Evolutionary conservation across 345 rosid species (phyloP), one percentile per base, ranked within the genome.

Genomic region (Stellera chamaejasme): DNA sequence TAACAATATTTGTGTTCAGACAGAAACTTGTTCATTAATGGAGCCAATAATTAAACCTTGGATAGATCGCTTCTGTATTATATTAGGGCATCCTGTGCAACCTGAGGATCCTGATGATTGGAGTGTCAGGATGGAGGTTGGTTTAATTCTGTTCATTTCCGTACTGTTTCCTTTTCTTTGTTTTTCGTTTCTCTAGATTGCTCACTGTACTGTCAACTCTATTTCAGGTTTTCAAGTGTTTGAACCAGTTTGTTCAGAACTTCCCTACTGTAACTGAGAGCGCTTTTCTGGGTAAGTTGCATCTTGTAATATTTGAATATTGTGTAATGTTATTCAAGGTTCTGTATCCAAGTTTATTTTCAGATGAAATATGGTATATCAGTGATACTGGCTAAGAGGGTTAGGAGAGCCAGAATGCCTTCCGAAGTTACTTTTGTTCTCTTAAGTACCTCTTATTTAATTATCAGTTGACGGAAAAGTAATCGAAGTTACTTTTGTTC

Each of bases 101-200:
- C 69, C 74, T 55, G 96, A 88, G 77, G 93, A 91, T 79, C 95
- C 96, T 45, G 88, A 91, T 72, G 96, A 91, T 66, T 91, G 98
- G 98, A 76, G 81, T 70, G 45, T 85, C 66, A 85, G 91, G 80
- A 82, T 77, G 90, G 98, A 88, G 96, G 98, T 91, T 69, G 49
- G 71, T 48, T 53, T 58, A 23, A 13, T 63, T 45, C 44, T 65
- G 39, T 65, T 50, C 48, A 62, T 66, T 46, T 52, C 6, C 48
- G 43, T 54, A 32, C 41, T 43, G 32, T 53, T 15, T 19, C 50
- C 23, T 19, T 44, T 56, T 45, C 42, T 56, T 32, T 54, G 50
- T 5, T 51, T 2, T 41, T 50, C 12, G 15, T 50, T 45, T 46
- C 44, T 52, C 3, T 2, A 60, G 14, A 55, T 46, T 28, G 45